Evolutionary conservation across 2,329 filamentous ascomycete species (phyloP), one percentile per base, ranked within the genome.

Genomic region (Nothophaeocryptopus gaeumannii): DNA sequence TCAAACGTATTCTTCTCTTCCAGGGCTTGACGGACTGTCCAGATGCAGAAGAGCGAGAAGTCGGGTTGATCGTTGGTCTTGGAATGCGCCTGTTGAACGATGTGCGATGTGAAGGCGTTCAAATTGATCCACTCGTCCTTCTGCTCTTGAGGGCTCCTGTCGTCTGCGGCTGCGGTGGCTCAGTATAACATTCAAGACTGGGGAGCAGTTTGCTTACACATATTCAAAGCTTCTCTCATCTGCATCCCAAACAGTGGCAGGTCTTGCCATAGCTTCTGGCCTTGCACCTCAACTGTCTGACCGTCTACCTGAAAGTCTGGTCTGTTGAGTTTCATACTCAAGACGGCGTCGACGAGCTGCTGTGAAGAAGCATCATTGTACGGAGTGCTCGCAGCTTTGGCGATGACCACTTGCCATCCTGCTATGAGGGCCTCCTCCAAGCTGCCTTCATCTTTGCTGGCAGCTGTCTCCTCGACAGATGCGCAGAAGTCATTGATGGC

Each of bases 151-250:
- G 58, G 46, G 12, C 51, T 56, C 9, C 45, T 51, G 42, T 60
- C 60, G 8, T 56, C 48, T 3, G 61, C 56, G 31, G 57, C 61
- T 59, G 16, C 26, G 4, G 16, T 40, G 33, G 13, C 29, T 52
- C 36, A 50, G 38, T 36, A 26, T 26, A 26, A 26, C 20, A 7
- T 26, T 26, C 20, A 7, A 26, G 7, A 26, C 20, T 26, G 20
- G 20, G 7, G 20, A 26, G 20, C 20, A 4, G 20, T 26, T 7
- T 26, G 20, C 56, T 37, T 51, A 63, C 62, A 54, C 26, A 55
- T 50, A 33, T 66, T 64, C 64, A 63, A 67, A 2, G 58, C 59
- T 44, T 67, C 63, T 35, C 64, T 58, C 51, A 65, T 55, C 48
- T 60, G 40, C 47, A 60, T 59, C 2, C 64, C 63, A 34, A 67